phyloP scores from a whole-genome alignment of 2,329 filamentous ascomycete species.

The Xylariaceae sp. region DNA sequence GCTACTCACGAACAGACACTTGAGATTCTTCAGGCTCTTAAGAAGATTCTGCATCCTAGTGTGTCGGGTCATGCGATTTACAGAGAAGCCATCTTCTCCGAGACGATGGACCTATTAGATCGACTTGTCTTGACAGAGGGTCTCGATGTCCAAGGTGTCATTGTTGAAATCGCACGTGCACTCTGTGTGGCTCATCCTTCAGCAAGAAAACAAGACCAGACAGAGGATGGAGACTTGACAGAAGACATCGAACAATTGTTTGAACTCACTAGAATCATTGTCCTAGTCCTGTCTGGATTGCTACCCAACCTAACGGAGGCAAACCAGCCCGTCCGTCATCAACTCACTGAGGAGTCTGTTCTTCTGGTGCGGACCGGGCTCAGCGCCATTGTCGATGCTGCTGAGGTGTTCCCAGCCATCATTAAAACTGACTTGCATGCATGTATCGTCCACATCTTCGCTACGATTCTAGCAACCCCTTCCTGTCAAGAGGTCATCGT shows the following conservation, averaged over 20 bases:
- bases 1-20: constrained; percentile 74
- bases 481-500: constrained; percentile 85
- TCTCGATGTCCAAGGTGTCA: constrained; percentile 81
- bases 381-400: constrained; percentile 86
- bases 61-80: constrained; percentile 97
- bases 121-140: constrained; percentile 88
- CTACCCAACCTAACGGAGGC: constrained; percentile 75
- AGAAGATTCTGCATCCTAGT: constrained; percentile 90
- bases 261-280: constrained; percentile 92
- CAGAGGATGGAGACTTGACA: constrained; percentile 73
- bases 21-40: constrained; percentile 84
- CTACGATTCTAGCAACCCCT: constrained; percentile 83
- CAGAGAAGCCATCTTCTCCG: constrained; percentile 89
- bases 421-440: constrained; percentile 96
- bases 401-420: constrained; percentile 91
- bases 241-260: constrained; percentile 98
- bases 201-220: constrained; percentile 63
- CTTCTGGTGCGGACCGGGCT: constrained; percentile 75
- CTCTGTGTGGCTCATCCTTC: constrained; percentile 90
- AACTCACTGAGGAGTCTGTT: constrained; percentile 83
- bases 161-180: constrained; percentile 89
- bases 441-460: constrained; percentile 95
- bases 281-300: constrained; percentile 82
- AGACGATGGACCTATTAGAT: constrained; percentile 94
- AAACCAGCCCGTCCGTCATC: constrained; percentile 63